phyloP scores from a whole-genome alignment of 768 basidiomycete species.

The Pisolithus marmoratus region DNA sequence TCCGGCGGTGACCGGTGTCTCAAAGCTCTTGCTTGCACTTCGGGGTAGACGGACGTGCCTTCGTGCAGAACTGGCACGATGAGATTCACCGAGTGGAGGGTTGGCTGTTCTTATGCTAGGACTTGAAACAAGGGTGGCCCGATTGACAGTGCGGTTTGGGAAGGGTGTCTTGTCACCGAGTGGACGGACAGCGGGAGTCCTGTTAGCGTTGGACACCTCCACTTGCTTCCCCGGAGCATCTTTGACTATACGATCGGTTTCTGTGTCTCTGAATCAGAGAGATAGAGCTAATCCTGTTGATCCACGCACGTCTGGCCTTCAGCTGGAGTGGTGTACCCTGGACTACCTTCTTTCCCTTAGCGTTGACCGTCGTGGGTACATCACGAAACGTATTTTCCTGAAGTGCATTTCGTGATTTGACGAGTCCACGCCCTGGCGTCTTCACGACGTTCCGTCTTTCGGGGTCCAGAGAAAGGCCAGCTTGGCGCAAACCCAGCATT shows the following conservation, averaged over 20 bases:
- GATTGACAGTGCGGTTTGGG: slow-evolving; percentile 47
- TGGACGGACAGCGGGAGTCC: slow-evolving; percentile 36
- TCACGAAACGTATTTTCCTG: slow-evolving; percentile 47
- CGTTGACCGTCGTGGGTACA: slow-evolving; percentile 37
- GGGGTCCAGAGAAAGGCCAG: slow-evolving; percentile 20
- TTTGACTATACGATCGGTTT: slow-evolving; percentile 17
- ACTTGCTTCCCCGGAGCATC: slow-evolving; percentile 21
- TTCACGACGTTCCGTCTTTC: slow-evolving; percentile 30
- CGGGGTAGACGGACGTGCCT: slow-evolving; percentile 56
- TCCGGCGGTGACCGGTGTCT: slow-evolving; percentile 63
- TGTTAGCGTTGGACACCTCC: slow-evolving; percentile 19
- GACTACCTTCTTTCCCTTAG: slow-evolving; percentile 38
- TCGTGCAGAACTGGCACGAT: slow-evolving; percentile 63
- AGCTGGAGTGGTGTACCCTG: slow-evolving; percentile 32
- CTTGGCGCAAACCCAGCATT: slow-evolving; percentile 24
- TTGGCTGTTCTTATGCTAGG: slow-evolving; percentile 32
- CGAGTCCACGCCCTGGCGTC: slow-evolving; percentile 50
- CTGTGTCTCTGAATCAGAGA: slow-evolving; percentile 5
- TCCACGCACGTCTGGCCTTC: slow-evolving; percentile 23
- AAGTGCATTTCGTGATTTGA: slow-evolving; percentile 32
- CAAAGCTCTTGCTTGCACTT: slow-evolving; percentile 44
- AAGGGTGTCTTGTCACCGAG: slow-evolving; percentile 75
- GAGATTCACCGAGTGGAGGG: slow-evolving; percentile 36
- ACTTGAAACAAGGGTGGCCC: slow-evolving; percentile 22
- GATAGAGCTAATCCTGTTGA: no score